A percentile compares a stretch with the other conserved stretches of the same genome.
phyloP scores from a whole-genome alignment of 2,329 filamentous ascomycete genomes.

The Verticillium albo-atrum region DNA sequence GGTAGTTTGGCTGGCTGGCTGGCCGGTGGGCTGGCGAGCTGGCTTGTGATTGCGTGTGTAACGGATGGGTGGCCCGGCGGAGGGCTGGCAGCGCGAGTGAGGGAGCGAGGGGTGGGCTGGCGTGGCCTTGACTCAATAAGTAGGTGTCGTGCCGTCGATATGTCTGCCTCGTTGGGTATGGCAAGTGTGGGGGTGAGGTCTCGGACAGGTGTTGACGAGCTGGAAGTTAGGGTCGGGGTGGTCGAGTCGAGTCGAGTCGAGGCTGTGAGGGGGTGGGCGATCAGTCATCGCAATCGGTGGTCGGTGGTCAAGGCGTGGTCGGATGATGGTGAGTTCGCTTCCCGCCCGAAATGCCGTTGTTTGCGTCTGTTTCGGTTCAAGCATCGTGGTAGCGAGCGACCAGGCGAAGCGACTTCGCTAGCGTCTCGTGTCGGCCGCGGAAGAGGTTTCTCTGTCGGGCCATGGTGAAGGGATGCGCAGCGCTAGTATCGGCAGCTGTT shows the following conservation, averaged over 20 bases:
- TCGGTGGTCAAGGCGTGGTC: not conserved
- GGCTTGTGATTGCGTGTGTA: not conserved
- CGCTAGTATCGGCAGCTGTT: not conserved
- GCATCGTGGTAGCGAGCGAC: not conserved
- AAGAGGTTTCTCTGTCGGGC: not conserved
- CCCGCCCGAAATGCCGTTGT: not conserved
- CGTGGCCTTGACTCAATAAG: not conserved
- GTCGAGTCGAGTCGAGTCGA: not conserved
- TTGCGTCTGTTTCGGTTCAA: not conserved
- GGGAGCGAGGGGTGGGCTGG: too few species aligned
- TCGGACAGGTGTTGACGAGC: constrained; percentile 8
- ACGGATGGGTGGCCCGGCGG: not conserved
- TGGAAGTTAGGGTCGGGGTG: not conserved
- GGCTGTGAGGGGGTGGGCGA: not conserved
- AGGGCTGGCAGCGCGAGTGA: not conserved
- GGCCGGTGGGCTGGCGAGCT: too few species aligned
- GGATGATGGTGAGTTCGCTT: not conserved
- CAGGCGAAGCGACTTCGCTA: not conserved
- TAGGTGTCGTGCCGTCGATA: constrained; percentile 2
- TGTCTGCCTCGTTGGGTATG: constrained; percentile 17
- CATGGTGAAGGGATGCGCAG: not conserved
- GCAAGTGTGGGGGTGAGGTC: constrained; percentile 12
- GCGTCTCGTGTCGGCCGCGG: not conserved
- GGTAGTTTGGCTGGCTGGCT: not conserved
- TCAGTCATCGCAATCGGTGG: not conserved